Base-by-base conservation (phyloP, 345 rosid species). In the Sisymbrium irio region DNA sequence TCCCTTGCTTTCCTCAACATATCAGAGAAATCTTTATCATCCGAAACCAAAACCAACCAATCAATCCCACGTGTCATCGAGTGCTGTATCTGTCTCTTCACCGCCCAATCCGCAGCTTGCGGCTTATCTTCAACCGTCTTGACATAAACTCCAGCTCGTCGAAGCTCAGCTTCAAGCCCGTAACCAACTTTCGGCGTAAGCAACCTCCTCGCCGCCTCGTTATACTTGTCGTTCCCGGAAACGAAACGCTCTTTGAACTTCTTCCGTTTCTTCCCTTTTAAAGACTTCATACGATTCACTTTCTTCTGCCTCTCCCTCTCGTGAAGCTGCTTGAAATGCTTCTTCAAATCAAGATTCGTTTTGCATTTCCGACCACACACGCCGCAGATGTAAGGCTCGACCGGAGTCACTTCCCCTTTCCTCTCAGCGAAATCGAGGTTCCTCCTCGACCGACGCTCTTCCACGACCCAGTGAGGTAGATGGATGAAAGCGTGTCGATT, bases 91-190 rank as follows among this genome's bases (percentile, higher is more conserved):
- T 94, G 98, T 74, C 86, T 86, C 86, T 91, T 94, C 86, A 94
- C 75, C 5, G 96, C 95, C 98, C 96, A 94, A 78, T 94, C 97
- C 18, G 98, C 96, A 1, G 97, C 97, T 65, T 94, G 98, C 0
- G 98, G 97, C 81, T 91, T 91, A 75, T 91, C 98, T 81, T 85
- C 87, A 67, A 91, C 97, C 3, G 89, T 89, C 84, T 80, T 94
- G 71, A 91, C 96, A 47, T 66, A 77, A 56, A 94, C 90, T 1
- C 97, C 98, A 0, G 96, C 98, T 70, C 95, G 81, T 73, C 83
- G 77, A 77, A 94, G 70, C 85, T 89, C 98, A 3, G 78, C 74
- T 1, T 82, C 96, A 60, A 94, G 77, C 17, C 98, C 96, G 20
- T 89, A 94, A 12, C 97, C 95, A 1, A 76, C 80, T 69, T 83